Evolutionary conservation across 306 rosid genomes (phyloP), one percentile per base, ranked within the genome.

Genomic region (Inga laurina): DNA sequence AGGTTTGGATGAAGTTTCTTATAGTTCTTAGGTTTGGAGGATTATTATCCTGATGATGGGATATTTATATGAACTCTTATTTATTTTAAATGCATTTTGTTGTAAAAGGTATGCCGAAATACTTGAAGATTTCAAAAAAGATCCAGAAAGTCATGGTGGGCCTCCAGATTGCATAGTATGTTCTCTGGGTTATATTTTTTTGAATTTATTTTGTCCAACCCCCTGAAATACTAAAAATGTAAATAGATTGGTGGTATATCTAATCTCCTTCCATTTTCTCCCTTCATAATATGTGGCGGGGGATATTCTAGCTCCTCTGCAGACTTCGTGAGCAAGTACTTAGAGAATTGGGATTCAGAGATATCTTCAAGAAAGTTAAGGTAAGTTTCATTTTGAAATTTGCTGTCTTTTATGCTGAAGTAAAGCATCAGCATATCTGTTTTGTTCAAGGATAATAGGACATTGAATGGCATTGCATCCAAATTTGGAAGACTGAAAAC

Each of bases 311-410:
- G 99, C 91, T 87, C 85, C 90, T 96, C 46, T 96, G 99, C 94
- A 90, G 89, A 86, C 87, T 94, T 88, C 98, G 98, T 24, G 99
- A 96, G 87, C 90, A 82, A 85, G 56, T 89, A 57, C 98, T 96
- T 64, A 90, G 90, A 87, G 98, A 94, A 82, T 56, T 90, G 82
- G 97, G 98, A 86, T 91, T 96, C 91, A 86, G 74, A 62, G 99
- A 96, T 82, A 96, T 96, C 85, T 96, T 96, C 90, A 96, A 92
- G 98, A 91, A 88, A 88, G 94, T 94, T 76, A 96, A 96, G 98
- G 98, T 84, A 84, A 72, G 79, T 82, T 76, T 84, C 35, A 52
- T 67, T 76, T 52, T 64, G 16, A 22, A 24, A 39, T 83, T 51
- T 66, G 37, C 11, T 1, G 43, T 77, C 72, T 56, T 54, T 27